phyloP scores from a whole-genome alignment of 495 filamentous ascomycete species.

The Penicillium cosmopolitanum region DNA sequence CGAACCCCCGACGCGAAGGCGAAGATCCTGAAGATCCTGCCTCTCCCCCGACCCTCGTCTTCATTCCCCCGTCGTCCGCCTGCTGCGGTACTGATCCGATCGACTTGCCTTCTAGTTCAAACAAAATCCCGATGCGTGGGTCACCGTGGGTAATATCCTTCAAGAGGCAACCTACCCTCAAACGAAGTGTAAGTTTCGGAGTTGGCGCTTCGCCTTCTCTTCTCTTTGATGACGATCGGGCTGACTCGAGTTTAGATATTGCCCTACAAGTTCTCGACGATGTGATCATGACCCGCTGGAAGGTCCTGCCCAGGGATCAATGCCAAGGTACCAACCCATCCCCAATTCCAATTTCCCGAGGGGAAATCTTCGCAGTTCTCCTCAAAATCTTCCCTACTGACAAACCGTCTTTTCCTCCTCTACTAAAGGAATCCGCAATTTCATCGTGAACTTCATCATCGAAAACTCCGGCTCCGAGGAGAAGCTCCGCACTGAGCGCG shows the following conservation, averaged over 20 bases:
- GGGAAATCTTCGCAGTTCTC: background rate
- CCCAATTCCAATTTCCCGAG: background rate
- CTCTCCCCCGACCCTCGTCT: constrained; percentile 1
- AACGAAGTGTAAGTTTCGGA: constrained; percentile 80
- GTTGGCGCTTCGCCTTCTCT: too few species aligned
- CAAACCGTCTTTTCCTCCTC: background rate
- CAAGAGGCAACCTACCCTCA: constrained; percentile 87
- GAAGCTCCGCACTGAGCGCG: constrained; percentile 75
- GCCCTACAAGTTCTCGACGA: constrained; percentile 95
- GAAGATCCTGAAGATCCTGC: background rate
- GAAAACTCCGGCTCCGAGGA: constrained; percentile 88
- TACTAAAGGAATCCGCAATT: constrained; percentile 86
- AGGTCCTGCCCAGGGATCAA: constrained; percentile 92
- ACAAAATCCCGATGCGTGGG: constrained; percentile 96
- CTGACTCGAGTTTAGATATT: constrained; percentile 60
- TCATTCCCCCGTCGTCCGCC: background rate
- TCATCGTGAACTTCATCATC: constrained; percentile 97
- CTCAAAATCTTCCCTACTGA: too few species aligned
- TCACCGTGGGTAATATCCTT: constrained; percentile 94
- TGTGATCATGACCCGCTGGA: constrained; percentile 99
- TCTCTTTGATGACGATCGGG: too few species aligned
- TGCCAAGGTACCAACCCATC: constrained; percentile 64
- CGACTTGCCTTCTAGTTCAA: constrained; percentile 84
- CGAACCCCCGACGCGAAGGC: background rate
- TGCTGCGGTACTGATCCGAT: constrained; percentile 1